phyloP scores from a whole-genome alignment of 495 filamentous ascomycete species.

The Annulohypoxylon moriforme region DNA sequence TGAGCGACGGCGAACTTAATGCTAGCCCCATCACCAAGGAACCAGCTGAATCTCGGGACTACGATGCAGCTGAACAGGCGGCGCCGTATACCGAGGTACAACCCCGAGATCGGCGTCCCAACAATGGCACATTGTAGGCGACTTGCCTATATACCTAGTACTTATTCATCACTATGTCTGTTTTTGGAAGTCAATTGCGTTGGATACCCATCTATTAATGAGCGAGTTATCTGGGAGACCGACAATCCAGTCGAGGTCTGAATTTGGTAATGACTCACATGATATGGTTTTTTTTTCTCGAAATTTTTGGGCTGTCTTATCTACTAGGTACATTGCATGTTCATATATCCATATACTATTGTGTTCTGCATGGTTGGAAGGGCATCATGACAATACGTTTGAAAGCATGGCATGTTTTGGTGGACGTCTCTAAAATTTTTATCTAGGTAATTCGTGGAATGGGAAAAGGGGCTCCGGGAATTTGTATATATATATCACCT shows the following conservation, averaged over 20 bases:
- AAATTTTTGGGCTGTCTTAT: neutral
- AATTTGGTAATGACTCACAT: conserved; percentile 20
- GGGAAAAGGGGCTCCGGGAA: neutral
- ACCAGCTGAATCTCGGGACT: neutral
- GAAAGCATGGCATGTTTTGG: neutral
- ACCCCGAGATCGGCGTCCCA: conserved; percentile 13
- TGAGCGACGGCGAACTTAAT: conserved; percentile 40
- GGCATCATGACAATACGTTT: conserved; percentile 2
- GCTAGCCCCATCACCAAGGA: neutral
- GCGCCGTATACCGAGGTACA: conserved; percentile 49
- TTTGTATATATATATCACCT: conserved; percentile 13
- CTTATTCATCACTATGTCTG: neutral
- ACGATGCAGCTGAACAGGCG: conserved; percentile 48
- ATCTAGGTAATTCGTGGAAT: neutral
- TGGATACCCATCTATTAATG: conserved; percentile 32
- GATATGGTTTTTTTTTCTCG: conserved; percentile 8
- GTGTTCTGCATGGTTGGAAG: conserved; percentile 9
- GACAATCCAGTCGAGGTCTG: conserved; percentile 15
- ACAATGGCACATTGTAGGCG: conserved; percentile 40
- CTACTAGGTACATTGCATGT: conserved; percentile 11
- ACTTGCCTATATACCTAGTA: neutral
- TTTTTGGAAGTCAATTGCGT: conserved; percentile 9
- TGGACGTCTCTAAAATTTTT: neutral
- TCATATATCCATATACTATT: neutral
- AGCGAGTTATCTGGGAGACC: conserved; percentile 24